A percentile compares a stretch with the other conserved stretches of the same genome.
Evolutionary conservation across 768 basidiomycete species (phyloP).

Genomic region (Myochromella boudieri): DNA sequence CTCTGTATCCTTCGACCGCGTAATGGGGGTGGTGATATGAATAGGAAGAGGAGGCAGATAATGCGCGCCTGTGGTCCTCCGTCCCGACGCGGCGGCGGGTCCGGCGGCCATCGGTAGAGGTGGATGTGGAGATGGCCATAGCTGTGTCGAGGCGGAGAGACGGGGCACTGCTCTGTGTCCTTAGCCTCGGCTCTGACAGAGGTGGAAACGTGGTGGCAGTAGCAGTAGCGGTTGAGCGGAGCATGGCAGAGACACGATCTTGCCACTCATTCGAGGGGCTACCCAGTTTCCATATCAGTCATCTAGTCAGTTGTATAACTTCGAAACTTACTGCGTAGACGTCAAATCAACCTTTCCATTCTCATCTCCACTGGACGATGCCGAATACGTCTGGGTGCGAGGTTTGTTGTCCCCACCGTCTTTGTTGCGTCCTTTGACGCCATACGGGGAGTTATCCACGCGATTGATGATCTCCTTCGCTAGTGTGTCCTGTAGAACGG

Average conservation of each 20-base stretch:
- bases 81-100: slow-evolving; percentile 50
- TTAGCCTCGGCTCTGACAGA: slow-evolving; percentile 1
- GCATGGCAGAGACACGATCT: slow-evolving; percentile 55
- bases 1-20: background rate
- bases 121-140: slow-evolving; percentile 16
- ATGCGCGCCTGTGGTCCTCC: slow-evolving; percentile 24
- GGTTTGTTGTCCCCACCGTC: slow-evolving; percentile 30
- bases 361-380: slow-evolving; percentile 25
- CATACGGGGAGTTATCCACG: slow-evolving; percentile 81
- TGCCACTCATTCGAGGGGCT: slow-evolving; percentile 88
- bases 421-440: slow-evolving; percentile 65
- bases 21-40: background rate
- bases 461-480: slow-evolving; percentile 80
- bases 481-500: slow-evolving; percentile 59
- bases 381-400: slow-evolving; percentile 17
- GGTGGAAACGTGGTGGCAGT: background rate
- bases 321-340: slow-evolving; percentile 60
- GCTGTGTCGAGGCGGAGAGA: slow-evolving; percentile 15
- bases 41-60: background rate
- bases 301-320: slow-evolving; percentile 4
- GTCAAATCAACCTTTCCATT: slow-evolving; percentile 40
- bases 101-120: slow-evolving; percentile 37
- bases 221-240: slow-evolving; percentile 11
- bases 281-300: too few relatives aligned
- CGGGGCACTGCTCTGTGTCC: slow-evolving; percentile 11